These are phyloP conservation scores for Maudiozyma humilis DNA, from an alignment of 1,139 yeast species.

Conservation along the genomic window DNA sequence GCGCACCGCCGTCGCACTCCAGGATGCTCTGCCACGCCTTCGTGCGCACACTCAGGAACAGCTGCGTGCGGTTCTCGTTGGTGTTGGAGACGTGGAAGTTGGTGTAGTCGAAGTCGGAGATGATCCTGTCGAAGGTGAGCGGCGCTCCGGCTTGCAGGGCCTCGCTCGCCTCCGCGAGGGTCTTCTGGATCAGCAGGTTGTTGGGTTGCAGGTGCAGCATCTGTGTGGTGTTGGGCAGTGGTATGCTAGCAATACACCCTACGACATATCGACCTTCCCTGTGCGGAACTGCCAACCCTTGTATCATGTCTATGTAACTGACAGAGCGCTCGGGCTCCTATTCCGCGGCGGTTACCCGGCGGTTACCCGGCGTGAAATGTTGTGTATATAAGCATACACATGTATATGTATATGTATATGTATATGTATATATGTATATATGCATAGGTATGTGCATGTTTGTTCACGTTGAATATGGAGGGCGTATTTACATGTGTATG, in stretches of 20 bases:
- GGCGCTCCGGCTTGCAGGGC: conserved; percentile 34
- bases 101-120: conserved; percentile 93
- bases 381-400: too few relatives aligned
- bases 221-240: neutral
- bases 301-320: too few relatives aligned
- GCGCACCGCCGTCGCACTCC: conserved; percentile 13
- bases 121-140: conserved; percentile 73
- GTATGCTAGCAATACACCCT: too few relatives aligned
- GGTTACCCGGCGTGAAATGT: too few relatives aligned
- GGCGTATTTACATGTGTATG: neutral
- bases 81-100: conserved; percentile 87
- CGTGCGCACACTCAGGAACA: conserved; percentile 37
- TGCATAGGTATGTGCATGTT: too few relatives aligned
- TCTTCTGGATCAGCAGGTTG: conserved; percentile 40
- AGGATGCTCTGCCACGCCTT: conserved; percentile 35
- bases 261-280: too few relatives aligned
- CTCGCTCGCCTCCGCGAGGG: conserved; percentile 37
- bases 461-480: too few relatives aligned
- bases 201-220: conserved; percentile 44
- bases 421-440: too few relatives aligned
- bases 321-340: too few relatives aligned
- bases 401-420: too few relatives aligned
- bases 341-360: too few relatives aligned
- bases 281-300: too few relatives aligned
- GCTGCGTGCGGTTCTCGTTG: conserved; percentile 15